Percentiles rank a stretch among this genome's conserved stretches.
These are phyloP conservation scores for Butyriboletus loyo DNA, from an alignment of 768 basidiomycete genomes.

Conservation along the genomic window DNA sequence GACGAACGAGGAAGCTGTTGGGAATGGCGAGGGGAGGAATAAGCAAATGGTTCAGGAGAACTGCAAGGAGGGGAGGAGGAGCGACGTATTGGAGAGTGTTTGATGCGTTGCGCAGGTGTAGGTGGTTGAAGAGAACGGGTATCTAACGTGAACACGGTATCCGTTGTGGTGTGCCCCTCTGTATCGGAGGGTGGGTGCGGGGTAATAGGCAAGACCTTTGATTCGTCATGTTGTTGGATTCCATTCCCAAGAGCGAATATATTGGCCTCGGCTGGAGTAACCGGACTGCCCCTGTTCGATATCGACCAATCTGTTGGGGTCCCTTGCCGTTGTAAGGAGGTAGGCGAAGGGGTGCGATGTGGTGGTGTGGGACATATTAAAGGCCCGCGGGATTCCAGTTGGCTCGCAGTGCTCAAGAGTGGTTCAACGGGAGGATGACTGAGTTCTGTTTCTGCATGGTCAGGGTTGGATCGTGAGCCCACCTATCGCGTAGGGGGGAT, in stretches of 20 bases:
- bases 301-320: conserved; percentile 33
- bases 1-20: conserved; percentile 8
- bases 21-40: neutral
- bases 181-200: conserved; percentile 3
- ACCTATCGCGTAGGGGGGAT: neutral
- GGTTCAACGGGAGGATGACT: neutral
- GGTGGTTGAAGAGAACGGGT: conserved; percentile 23
- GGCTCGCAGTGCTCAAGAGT: neutral
- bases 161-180: conserved; percentile 11
- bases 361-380: neutral
- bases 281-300: conserved; percentile 22
- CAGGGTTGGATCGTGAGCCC: neutral
- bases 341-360: conserved; percentile 7
- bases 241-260: neutral
- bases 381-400: neutral
- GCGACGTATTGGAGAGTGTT: neutral
- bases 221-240: conserved; percentile 1
- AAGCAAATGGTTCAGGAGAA: conserved; percentile 5
- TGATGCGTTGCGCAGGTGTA: conserved; percentile 28
- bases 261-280: neutral
- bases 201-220: neutral
- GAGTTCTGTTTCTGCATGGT: conserved; percentile 4
- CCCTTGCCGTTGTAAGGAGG: conserved; percentile 12
- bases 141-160: conserved; percentile 4
- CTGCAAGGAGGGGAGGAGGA: conserved; percentile 3